These are phyloP conservation scores for Debaryomyces udenii DNA, from an alignment of 1,139 yeast genomes.

Conservation along the genomic window DNA sequence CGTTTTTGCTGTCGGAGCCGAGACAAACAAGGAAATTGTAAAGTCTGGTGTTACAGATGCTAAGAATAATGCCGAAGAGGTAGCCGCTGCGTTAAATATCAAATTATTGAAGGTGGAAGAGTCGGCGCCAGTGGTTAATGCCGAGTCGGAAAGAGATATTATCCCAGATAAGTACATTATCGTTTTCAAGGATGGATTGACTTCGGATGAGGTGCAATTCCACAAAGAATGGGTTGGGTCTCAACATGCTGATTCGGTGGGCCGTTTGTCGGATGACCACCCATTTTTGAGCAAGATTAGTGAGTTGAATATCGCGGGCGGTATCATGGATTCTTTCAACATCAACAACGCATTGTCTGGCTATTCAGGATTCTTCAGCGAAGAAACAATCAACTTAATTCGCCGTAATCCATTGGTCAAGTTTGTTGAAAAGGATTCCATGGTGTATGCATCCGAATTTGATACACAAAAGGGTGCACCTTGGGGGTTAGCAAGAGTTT, in stretches of 20 bases:
- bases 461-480: slow-evolving; percentile 81
- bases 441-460: slow-evolving; percentile 67
- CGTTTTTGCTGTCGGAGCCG: slow-evolving; percentile 27
- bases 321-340: slow-evolving; percentile 67
- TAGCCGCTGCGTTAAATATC: slow-evolving; percentile 1
- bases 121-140: slow-evolving; percentile 47
- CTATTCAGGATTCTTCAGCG: slow-evolving; percentile 76
- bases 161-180: slow-evolving; percentile 83
- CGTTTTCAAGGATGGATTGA: slow-evolving; percentile 67
- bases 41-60: slow-evolving; percentile 12
- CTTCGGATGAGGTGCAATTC: slow-evolving; percentile 52
- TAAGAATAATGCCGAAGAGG: not conserved
- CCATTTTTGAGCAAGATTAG: slow-evolving; percentile 44
- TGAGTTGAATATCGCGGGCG: slow-evolving; percentile 46
- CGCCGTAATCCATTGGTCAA: slow-evolving; percentile 74
- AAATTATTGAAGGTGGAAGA: slow-evolving; percentile 18
- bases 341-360: slow-evolving; percentile 61
- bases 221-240: slow-evolving; percentile 68
- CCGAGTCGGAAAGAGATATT: slow-evolving; percentile 46
- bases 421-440: slow-evolving; percentile 78
- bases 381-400: slow-evolving; percentile 68
- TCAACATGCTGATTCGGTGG: slow-evolving; percentile 43
- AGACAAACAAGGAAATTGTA: not conserved
- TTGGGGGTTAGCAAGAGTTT: slow-evolving; percentile 95
- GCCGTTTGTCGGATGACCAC: slow-evolving; percentile 31